Conservation (phyloP, 139 green algal genomes). For the Zygnema cylindricum region DNA sequence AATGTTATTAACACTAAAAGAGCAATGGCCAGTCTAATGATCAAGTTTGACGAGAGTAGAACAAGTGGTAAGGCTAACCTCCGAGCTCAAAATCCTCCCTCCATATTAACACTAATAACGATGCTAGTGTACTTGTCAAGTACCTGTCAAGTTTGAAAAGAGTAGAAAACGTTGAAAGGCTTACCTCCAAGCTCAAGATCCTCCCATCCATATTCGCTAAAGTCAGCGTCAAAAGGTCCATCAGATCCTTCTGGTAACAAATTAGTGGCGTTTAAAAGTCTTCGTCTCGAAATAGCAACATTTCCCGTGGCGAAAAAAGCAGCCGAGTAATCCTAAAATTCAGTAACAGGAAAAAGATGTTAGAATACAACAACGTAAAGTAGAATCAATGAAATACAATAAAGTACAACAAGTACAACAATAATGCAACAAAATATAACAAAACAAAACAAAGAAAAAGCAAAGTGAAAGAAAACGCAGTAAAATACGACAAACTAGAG, state of each 20-base stretch:
- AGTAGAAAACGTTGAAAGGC: neutral
- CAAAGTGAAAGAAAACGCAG: too few relatives aligned
- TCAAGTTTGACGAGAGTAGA: too few relatives aligned
- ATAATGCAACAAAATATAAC: neutral
- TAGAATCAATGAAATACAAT: neutral
- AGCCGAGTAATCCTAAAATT: slow-evolving; percentile 58
- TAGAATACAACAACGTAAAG: neutral
- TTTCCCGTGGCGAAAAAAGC: slow-evolving; percentile 68
- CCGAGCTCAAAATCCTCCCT: too few relatives aligned
- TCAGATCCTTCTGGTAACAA: neutral
- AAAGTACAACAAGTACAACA: neutral
- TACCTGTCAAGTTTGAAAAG: too few relatives aligned
- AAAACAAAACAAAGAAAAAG: too few relatives aligned
- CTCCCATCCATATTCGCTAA: slow-evolving; percentile 66
- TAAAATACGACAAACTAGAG: too few relatives aligned
- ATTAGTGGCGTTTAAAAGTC: slow-evolving; percentile 20
- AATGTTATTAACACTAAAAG: too few relatives aligned
- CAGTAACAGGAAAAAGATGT: neutral
- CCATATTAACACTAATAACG: too few relatives aligned
- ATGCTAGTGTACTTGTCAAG: too few relatives aligned
- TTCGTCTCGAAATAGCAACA: slow-evolving; percentile 56
- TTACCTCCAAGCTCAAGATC: slow-evolving; percentile 64
- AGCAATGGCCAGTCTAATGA: too few relatives aligned
- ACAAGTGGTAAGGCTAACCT: too few relatives aligned
- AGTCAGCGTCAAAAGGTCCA: slow-evolving; percentile 63